These are phyloP conservation scores for Colletotrichum acutatum DNA, from an alignment of 2,329 filamentous ascomycete genomes.

Conservation along the genomic window DNA sequence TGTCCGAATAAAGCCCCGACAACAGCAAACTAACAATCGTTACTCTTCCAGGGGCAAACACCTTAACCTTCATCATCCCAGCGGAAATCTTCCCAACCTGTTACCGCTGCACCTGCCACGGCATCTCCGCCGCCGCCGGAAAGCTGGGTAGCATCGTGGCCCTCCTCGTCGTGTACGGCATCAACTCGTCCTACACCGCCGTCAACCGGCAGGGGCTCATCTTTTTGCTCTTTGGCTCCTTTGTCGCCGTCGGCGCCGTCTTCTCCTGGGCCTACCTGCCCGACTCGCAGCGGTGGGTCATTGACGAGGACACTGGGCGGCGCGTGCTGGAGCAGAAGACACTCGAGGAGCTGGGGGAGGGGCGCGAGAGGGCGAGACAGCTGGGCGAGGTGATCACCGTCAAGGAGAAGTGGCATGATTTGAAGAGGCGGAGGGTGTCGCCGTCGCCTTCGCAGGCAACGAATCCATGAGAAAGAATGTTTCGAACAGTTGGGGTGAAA, in stretches of 20 bases:
- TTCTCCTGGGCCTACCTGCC: conserved; percentile 65
- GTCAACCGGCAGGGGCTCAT: conserved; percentile 58
- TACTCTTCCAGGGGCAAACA: conserved; percentile 61
- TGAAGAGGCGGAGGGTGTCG: conserved; percentile 47
- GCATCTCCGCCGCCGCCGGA: conserved; percentile 69
- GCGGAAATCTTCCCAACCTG: conserved; percentile 73
- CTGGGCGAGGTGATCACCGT: conserved; percentile 58
- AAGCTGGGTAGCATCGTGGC: conserved; percentile 68
- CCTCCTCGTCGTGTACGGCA: conserved; percentile 61
- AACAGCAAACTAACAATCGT: conserved; percentile 34
- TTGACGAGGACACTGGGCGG: conserved; percentile 45
- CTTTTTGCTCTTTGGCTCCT: conserved; percentile 61
- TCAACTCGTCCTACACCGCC: conserved; percentile 56
- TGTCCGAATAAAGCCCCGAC: background rate
- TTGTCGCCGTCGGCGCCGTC: conserved; percentile 60
- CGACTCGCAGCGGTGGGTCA: conserved; percentile 55
- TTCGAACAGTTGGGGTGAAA: background rate
- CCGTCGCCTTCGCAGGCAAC: conserved; percentile 7
- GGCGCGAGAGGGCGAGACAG: conserved; percentile 54
- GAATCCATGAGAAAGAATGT: background rate
- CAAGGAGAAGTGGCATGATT: conserved; percentile 53
- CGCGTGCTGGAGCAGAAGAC: conserved; percentile 56
- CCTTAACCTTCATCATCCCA: conserved; percentile 72
- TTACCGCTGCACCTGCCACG: conserved; percentile 71
- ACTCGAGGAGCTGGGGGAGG: conserved; percentile 63